Base-by-base conservation (phyloP, 176 grass and related monocot species). In the Eragrostis curvula region DNA sequence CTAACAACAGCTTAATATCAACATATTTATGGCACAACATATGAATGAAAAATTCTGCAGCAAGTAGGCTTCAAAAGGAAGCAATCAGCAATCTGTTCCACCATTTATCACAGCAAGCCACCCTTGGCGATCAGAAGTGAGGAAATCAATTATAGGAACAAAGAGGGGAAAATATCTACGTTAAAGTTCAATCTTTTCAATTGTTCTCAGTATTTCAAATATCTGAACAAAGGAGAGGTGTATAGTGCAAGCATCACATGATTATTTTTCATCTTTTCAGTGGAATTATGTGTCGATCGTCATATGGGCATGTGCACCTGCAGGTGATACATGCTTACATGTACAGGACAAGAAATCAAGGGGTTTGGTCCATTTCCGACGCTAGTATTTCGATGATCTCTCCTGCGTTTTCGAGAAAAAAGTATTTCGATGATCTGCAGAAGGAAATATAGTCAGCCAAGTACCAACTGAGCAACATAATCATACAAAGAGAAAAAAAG, bases 281-380 rank as follows among this genome's bases (percentile, higher is more conserved):
- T 44, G 45, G 25, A 75, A 17, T 30, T 29, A 23, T 71, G 23
- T 23, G 24, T 71, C 73, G 41, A 12, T 74, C 2, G 4, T 36
- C 32, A 2, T 36, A 36, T 4, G 32, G 32, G 66, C 63, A 75
- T 55, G 2, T 42, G 21, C 55, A 27, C 42, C 3, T 21, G 24
- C 41, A 43, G 5, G 3, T 75, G 52, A 63, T 81, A 68, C 50
- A 62, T 74, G 79, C 88, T 79, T 90, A 86, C 88, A 90, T 90
- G 74, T 53, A 60, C 74, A 83, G 27, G 51, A 74, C 43, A 79
- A 73, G 68, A 79, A 68, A 50, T 23, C 0, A 25, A 50, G 17
- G 68, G 20, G 7, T 44, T 74, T 69, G 43, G 6, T 15, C 80
- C 68, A 86, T 90, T 86, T 79, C 68, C 20, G 3, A 62, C 16